Evolutionary conservation across 139 green algal species (phyloP), one percentile per base, ranked within the genome.

Genomic region (Haematococcus lacustris): DNA sequence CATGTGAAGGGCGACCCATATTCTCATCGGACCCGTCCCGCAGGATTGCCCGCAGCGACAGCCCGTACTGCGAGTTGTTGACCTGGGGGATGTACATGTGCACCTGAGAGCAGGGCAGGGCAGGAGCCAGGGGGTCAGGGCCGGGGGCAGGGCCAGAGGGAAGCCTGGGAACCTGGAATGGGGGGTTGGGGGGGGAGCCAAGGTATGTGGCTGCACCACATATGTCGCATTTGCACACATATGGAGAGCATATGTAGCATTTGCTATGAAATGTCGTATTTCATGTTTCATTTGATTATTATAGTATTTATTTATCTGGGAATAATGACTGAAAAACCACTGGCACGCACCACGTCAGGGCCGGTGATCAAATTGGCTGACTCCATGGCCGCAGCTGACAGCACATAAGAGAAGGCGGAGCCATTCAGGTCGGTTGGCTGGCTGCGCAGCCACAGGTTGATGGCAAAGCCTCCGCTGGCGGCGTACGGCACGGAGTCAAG

Each of bases 1-100:
- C 71, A 66, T 78, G 60, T 0, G 70, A 78, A 7, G 51, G 32
- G 0, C 34, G n/a, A 13, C 65, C 75, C 25, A 32, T 34, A 60
- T 83, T 60, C 21, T 17, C 2, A 61, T 92, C 86, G 33, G 73
- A 72, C 35, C 32, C 69, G 73, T 90, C 87, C n/a, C 73, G 73
- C 30, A 85, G 66, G 4, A 88, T 81, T 26, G 73, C 76, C 0
- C 86, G 75, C 21, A 53, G 66, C 4, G 23, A 35, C 33, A 87
- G 43, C 4, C 53, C 53, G 53, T 64, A 64, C 53, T 35, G 9
- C 13, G 21, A 70, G 70, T 82, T 75, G 39, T 43, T 51, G 4
- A 25, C 30, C 66, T 86, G 38, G 0, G 85, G 74, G 6, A 88
- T 51, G 75, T 80, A 90, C 7, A 90, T 47, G 3, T 82, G 68